These are phyloP conservation scores for Ustilago shanxiensis DNA, from an alignment of 1,284 basidiomycete genomes.

Conservation along the genomic window DNA sequence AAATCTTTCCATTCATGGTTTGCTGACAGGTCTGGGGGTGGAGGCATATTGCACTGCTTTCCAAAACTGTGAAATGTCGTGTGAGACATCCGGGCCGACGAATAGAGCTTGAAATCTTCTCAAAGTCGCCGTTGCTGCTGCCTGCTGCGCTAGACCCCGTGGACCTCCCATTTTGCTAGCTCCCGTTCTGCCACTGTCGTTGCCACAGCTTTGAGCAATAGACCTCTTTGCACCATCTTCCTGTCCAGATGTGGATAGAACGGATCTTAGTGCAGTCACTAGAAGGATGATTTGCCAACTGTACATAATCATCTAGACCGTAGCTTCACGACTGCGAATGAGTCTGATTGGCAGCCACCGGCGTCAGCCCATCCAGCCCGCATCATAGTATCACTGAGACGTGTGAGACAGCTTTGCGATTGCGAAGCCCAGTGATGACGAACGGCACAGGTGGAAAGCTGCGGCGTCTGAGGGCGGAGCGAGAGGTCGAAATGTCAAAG, in stretches of 20 bases:
- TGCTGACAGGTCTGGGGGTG: too few species aligned
- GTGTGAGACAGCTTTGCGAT: background rate
- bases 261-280: too few species aligned
- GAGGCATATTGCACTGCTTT: background rate
- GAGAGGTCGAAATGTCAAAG: conserved; percentile 12
- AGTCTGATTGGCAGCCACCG: background rate
- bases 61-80: background rate
- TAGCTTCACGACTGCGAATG: too few species aligned
- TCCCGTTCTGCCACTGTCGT: background rate
- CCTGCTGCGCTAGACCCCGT: background rate
- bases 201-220: background rate
- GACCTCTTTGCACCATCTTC: too few species aligned
- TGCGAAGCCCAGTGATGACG: background rate
- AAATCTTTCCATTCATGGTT: background rate
- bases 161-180: background rate
- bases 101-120: background rate
- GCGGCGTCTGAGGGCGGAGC: conserved; percentile 10
- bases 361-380: background rate
- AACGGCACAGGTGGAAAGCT: background rate
- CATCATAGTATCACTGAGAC: background rate
- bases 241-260: too few species aligned
- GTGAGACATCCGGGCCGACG: background rate
- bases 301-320: too few species aligned
- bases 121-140: background rate
- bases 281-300: too few species aligned